Conservation (phyloP, 192 early-diverging fungal species). For the Phlyctochytrium planicorne region DNA sequence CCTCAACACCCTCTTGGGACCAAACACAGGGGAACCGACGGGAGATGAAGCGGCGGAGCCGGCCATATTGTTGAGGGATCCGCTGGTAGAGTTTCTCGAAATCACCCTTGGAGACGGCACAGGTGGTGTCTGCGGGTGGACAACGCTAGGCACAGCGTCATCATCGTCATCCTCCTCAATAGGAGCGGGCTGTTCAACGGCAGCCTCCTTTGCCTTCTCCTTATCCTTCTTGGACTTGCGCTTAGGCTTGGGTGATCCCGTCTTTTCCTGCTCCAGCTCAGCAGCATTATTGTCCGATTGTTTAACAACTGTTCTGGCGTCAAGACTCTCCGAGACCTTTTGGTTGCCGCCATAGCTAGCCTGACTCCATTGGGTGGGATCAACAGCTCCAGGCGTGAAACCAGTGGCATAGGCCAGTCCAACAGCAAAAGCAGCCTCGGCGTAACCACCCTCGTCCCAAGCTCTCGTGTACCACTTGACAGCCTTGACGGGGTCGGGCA, state of each 20-base stretch:
- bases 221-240: not conserved
- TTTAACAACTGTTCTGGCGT: slow-evolving; percentile 10
- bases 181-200: not conserved
- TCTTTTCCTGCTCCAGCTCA: not conserved
- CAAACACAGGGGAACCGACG: not conserved
- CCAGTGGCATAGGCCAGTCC: slow-evolving; percentile 27
- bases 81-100: not conserved
- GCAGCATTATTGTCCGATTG: not conserved
- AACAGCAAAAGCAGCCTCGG: slow-evolving; percentile 29
- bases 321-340: slow-evolving; percentile 19
- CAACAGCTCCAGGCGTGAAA: slow-evolving; percentile 32
- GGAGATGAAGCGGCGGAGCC: not conserved
- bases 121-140: slow-evolving; percentile 7
- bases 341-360: slow-evolving; percentile 2
- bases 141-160: not conserved
- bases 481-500: slow-evolving; percentile 27
- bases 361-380: slow-evolving; percentile 16
- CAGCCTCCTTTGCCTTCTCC: not conserved
- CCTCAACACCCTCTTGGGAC: slow-evolving; percentile 12
- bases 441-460: slow-evolving; percentile 27
- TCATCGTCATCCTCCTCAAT: not conserved
- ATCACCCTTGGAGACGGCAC: not conserved
- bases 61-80: slow-evolving; percentile 2
- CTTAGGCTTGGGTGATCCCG: not conserved
- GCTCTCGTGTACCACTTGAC: slow-evolving; percentile 36